Evolutionary conservation across 345 rosid genomes (phyloP).

Genomic region (Syzygium jambos): DNA sequence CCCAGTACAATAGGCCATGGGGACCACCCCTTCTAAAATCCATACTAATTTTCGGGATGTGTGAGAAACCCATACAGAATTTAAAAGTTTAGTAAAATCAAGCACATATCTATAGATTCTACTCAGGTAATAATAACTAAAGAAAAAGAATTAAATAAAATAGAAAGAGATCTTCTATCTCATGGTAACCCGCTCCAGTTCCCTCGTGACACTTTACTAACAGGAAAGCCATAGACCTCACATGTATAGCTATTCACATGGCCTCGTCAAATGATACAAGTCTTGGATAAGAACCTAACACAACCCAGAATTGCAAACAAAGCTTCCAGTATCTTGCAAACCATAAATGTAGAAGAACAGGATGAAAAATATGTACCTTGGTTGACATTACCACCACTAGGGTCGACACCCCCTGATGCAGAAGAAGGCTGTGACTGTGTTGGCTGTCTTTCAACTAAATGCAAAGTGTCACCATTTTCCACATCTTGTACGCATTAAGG

Average conservation of each 20-base stretch:
- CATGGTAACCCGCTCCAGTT: background rate
- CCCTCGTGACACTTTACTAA: background rate
- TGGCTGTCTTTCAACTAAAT: slow-evolving; percentile 81
- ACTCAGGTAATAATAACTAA: background rate
- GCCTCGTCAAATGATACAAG: background rate
- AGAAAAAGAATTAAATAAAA: background rate
- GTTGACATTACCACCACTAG: slow-evolving; percentile 35
- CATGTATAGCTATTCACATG: background rate
- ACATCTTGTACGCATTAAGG: slow-evolving; percentile 62
- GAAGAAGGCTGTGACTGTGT: slow-evolving; percentile 44
- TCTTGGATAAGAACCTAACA: background rate
- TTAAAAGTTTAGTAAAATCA: background rate
- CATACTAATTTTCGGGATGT: background rate
- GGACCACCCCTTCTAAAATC: background rate
- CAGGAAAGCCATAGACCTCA: background rate
- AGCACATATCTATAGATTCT: background rate
- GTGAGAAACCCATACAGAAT: background rate
- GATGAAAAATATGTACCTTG: slow-evolving; percentile 21
- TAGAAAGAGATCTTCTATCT: background rate
- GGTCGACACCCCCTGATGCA: slow-evolving; percentile 41
- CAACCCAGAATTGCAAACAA: background rate
- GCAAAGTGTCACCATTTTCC: slow-evolving; percentile 92
- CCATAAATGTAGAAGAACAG: background rate
- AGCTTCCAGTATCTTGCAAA: background rate
- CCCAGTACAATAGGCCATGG: background rate